Evolutionary conservation across 2,329 filamentous ascomycete genomes (phyloP).

Genomic region (Chaetomium strumarium): DNA sequence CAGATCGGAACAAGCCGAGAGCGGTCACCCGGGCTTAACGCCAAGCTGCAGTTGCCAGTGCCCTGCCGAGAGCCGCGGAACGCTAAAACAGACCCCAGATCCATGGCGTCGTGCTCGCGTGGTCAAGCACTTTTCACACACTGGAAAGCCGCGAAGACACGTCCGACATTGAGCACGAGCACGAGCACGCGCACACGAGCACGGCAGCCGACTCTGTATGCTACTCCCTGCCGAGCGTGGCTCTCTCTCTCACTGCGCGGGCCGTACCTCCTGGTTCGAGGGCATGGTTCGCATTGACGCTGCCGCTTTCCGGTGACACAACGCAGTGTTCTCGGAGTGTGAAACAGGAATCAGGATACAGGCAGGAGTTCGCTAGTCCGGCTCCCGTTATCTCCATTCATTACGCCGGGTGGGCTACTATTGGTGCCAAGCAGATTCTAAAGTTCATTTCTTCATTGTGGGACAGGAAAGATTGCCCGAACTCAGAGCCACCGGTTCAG

Average conservation of each 20-base stretch:
- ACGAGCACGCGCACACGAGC: too few species aligned
- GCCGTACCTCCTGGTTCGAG: neutral
- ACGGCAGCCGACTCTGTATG: too few species aligned
- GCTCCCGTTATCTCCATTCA: neutral
- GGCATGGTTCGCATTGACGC: constrained; percentile 1
- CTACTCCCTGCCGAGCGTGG: neutral
- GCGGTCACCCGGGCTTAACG: neutral
- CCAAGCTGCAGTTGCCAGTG: neutral
- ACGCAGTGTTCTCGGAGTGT: constrained; percentile 9
- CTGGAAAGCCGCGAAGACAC: neutral
- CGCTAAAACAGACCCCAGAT: neutral
- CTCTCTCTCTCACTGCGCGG: neutral
- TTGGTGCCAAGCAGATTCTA: neutral
- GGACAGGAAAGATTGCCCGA: neutral
- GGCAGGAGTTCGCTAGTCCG: too few species aligned
- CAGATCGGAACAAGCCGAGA: constrained; percentile 1
- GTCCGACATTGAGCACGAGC: neutral
- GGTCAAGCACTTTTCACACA: neutral
- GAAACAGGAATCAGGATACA: constrained; percentile 6
- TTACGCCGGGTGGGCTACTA: neutral
- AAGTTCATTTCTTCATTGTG: neutral
- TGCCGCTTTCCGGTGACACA: constrained; percentile 12
- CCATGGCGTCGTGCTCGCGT: neutral
- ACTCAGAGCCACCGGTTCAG: neutral
- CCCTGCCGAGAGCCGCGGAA: constrained; percentile 8